Conservation (phyloP, 2,329 filamentous ascomycete genomes). For the Neophaeococcomyces mojaviensis region DNA sequence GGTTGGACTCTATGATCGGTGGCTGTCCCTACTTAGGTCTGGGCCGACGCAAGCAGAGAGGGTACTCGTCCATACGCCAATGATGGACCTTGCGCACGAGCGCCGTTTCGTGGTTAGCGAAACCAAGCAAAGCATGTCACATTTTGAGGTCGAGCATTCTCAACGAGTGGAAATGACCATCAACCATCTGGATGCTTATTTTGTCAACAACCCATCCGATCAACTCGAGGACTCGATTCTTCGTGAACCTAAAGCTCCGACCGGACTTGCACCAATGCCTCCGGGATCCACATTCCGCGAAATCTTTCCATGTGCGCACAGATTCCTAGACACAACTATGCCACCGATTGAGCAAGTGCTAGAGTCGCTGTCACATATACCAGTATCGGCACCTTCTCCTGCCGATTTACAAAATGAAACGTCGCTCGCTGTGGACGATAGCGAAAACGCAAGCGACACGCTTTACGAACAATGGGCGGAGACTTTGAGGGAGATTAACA, state of each 20-base stretch:
- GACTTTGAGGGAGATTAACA: background rate
- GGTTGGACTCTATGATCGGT: conserved; percentile 15
- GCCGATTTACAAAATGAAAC: background rate
- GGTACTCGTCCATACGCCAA: conserved; percentile 12
- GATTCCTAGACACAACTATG: background rate
- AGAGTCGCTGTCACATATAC: background rate
- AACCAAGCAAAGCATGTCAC: conserved; percentile 9
- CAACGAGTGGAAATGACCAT: background rate
- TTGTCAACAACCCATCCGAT: background rate
- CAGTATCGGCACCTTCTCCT: background rate
- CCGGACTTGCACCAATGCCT: background rate
- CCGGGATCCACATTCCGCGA: background rate
- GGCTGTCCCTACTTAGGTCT: conserved; percentile 12
- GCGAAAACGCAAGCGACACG: background rate
- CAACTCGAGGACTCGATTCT: background rate
- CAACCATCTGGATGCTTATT: background rate
- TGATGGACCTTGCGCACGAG: conserved; percentile 19
- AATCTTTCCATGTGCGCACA: background rate
- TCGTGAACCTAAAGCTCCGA: background rate
- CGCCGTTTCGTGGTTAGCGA: conserved; percentile 19
- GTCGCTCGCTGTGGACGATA: background rate
- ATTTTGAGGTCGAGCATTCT: conserved; percentile 13
- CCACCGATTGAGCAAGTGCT: background rate
- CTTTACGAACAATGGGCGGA: background rate
- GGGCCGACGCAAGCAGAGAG: conserved; percentile 14